These are phyloP conservation scores for Echeveria elegans DNA, from an alignment of 164 flowering plant species.

Conservation along the genomic window DNA sequence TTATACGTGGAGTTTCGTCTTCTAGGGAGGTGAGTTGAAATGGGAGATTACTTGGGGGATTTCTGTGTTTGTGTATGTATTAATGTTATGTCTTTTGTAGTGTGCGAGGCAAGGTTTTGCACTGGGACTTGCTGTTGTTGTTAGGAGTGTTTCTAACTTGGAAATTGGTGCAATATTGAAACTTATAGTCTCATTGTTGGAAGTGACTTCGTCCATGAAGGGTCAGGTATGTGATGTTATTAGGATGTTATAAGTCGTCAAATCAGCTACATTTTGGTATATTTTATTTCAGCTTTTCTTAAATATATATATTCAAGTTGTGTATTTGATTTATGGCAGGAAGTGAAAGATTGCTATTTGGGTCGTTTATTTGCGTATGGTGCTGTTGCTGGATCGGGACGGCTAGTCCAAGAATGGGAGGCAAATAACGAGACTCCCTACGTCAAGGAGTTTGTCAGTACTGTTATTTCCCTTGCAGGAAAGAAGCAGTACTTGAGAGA, in stretches of 20 bases:
- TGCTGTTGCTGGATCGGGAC: constrained; percentile 77
- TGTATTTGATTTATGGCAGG: constrained; percentile 31
- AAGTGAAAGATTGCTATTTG: constrained; percentile 67
- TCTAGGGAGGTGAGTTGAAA: constrained; percentile 59
- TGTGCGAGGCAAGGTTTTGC: constrained; percentile 99
- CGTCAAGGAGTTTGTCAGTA: constrained; percentile 55
- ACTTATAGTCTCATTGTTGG: constrained; percentile 51
- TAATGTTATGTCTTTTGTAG: constrained; percentile 33
- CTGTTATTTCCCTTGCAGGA: constrained; percentile 51
- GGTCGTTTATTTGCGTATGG: constrained; percentile 96
- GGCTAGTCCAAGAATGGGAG: constrained; percentile 53
- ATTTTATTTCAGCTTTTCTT: constrained; percentile 5
- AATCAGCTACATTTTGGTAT: neutral
- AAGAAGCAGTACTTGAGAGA: constrained; percentile 88
- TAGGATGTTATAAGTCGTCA: neutral
- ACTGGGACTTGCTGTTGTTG: constrained; percentile 53
- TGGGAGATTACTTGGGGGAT: neutral
- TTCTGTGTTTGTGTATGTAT: neutral
- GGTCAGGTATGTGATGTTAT: constrained; percentile 62
- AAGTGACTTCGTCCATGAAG: constrained; percentile 89
- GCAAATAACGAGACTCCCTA: constrained; percentile 36
- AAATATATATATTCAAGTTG: constrained; percentile 4
- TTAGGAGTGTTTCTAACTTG: constrained; percentile 39
- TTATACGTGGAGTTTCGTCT: constrained; percentile 94
- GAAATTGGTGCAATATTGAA: constrained; percentile 59